phyloP scores from a whole-genome alignment of 1,139 yeast genomes.

The Lodderomyces elongisporus region DNA sequence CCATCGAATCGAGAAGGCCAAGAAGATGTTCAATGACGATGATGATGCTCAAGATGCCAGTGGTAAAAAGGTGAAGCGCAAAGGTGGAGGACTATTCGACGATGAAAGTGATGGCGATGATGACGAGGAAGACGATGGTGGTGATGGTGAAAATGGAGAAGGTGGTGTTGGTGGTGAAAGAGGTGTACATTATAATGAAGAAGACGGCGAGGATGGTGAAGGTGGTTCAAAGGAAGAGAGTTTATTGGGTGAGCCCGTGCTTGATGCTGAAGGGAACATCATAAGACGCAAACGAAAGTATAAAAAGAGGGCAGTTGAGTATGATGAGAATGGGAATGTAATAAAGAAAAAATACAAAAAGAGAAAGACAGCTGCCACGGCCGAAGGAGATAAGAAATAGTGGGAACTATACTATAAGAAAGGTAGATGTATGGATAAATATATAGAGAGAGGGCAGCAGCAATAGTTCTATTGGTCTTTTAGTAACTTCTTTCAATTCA shows the following conservation, averaged over 20 bases:
- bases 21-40: conserved; percentile 60
- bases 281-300: conserved; percentile 1
- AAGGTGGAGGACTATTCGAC: conserved; percentile 12
- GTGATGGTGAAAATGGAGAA: conserved; percentile 1
- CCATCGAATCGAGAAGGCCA: conserved; percentile 71
- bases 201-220: conserved; percentile 1
- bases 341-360: conserved; percentile 4
- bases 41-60: conserved; percentile 14
- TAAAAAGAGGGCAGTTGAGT: conserved; percentile 4
- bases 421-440: too few species aligned
- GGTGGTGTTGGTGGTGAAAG: conserved; percentile 3
- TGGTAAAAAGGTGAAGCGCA: conserved; percentile 11
- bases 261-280: conserved; percentile 1
- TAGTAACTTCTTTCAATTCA: too few species aligned
- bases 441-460: too few species aligned
- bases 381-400: too few species aligned
- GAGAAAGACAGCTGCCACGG: conserved; percentile 3
- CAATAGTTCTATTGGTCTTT: too few species aligned
- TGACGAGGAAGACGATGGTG: conserved; percentile 5
- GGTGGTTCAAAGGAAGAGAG: conserved; percentile 3
- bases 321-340: conserved; percentile 3
- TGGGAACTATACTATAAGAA: too few species aligned
- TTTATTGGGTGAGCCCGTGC: conserved; percentile 1
- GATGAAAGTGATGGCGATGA: conserved; percentile 11
- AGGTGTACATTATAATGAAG: too few species aligned